Percentiles rank a stretch among this genome's conserved stretches.
Conservation (phyloP, 768 basidiomycete genomes). For the Psilocybe azurescens region DNA sequence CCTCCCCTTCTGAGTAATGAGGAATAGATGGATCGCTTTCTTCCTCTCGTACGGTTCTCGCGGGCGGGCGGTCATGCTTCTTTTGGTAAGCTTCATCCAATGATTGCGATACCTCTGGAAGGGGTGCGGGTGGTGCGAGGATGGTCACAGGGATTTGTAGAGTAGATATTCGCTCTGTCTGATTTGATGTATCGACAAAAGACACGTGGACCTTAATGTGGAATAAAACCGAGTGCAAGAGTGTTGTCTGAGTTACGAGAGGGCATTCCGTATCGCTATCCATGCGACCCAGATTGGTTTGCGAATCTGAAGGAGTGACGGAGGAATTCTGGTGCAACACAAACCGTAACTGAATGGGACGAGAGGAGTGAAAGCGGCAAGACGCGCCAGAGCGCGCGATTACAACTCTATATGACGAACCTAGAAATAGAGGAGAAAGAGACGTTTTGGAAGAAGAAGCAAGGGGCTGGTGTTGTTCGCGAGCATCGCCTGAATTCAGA, state of each 20-base stretch:
- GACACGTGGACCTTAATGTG: slow-evolving; percentile 74
- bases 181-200: slow-evolving; percentile 73
- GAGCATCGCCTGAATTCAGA: slow-evolving; percentile 16
- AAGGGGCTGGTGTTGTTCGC: slow-evolving; percentile 32
- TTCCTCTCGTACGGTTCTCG: slow-evolving; percentile 70
- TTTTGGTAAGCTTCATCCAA: slow-evolving; percentile 82
- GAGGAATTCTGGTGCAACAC: slow-evolving; percentile 72
- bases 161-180: slow-evolving; percentile 69
- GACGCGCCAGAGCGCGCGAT: slow-evolving; percentile 90
- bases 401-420: slow-evolving; percentile 53
- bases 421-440: slow-evolving; percentile 41
- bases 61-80: slow-evolving; percentile 85
- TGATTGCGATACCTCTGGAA: slow-evolving; percentile 76
- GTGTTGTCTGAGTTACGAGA: slow-evolving; percentile 79
- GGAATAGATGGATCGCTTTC: slow-evolving; percentile 67
- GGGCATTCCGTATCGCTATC: slow-evolving; percentile 71
- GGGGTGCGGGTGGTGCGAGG: slow-evolving; percentile 77
- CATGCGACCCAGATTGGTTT: slow-evolving; percentile 48
- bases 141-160: slow-evolving; percentile 73
- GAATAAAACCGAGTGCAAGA: slow-evolving; percentile 86
- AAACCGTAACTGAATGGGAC: slow-evolving; percentile 78
- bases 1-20: slow-evolving; percentile 71
- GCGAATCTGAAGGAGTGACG: slow-evolving; percentile 53
- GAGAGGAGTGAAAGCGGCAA: slow-evolving; percentile 84
- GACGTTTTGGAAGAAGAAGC: slow-evolving; percentile 46